Evolutionary conservation across 805 yeast species (phyloP).

Genomic region (Isabelozyma gotoi): DNA sequence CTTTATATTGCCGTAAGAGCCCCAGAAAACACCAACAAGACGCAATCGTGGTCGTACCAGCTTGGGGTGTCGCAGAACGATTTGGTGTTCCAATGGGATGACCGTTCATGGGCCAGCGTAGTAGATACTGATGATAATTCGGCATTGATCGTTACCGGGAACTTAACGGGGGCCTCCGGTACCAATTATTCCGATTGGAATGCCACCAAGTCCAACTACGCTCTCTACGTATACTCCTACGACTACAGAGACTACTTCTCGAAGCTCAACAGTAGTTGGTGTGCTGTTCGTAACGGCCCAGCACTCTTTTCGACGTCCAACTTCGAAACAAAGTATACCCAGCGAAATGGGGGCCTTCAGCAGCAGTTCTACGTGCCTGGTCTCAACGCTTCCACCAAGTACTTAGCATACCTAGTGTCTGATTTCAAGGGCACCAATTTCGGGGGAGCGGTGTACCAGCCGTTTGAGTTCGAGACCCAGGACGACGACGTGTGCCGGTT

Average conservation of each 20-base stretch:
- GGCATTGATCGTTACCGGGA: constrained; percentile 65
- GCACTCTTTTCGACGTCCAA: constrained; percentile 21
- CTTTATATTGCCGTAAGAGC: constrained; percentile 41
- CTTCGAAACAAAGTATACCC: constrained; percentile 37
- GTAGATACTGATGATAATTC: constrained; percentile 72
- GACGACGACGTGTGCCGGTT: constrained; percentile 62
- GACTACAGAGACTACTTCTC: constrained; percentile 34
- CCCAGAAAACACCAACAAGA: constrained; percentile 35
- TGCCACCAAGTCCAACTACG: constrained; percentile 28
- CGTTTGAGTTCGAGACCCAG: constrained; percentile 58
- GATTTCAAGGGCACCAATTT: constrained; percentile 37
- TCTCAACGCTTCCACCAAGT: constrained; percentile 58
- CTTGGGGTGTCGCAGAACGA: constrained; percentile 65
- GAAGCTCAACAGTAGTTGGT: constrained; percentile 57
- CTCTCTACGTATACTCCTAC: constrained; percentile 48
- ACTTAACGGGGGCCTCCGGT: constrained; percentile 28
- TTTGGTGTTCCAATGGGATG: constrained; percentile 70
- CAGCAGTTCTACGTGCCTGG: constrained; percentile 66
- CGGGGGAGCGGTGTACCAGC: constrained; percentile 67
- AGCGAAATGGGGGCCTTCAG: constrained; percentile 47
- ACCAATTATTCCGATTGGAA: constrained; percentile 14
- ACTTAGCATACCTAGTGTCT: constrained; percentile 63
- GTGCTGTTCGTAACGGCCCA: constrained; percentile 65
- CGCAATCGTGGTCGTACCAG: constrained; percentile 58
- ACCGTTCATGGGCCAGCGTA: constrained; percentile 50